These are phyloP conservation scores for Pelargonium nanum DNA, from an alignment of 345 rosid genomes.

Conservation along the genomic window DNA sequence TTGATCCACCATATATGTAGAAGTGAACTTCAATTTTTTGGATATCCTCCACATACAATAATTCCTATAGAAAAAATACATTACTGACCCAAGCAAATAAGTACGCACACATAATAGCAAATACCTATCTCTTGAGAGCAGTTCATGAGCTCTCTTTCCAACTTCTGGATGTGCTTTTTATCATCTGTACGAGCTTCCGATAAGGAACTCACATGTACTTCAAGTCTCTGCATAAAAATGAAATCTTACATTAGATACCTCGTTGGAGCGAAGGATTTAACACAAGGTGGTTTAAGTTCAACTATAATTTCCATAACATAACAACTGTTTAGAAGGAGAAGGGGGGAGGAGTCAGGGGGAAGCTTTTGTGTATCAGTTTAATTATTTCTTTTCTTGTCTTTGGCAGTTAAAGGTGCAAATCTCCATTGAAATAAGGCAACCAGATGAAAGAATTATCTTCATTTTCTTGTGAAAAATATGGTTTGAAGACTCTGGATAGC, in stretches of 20 bases:
- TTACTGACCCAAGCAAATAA: not conserved
- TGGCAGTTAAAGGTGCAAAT: not conserved
- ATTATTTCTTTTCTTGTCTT: too few species aligned
- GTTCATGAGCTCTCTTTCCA: conserved; percentile 68
- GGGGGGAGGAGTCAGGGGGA: not conserved
- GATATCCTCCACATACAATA: too few species aligned
- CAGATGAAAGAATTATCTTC: not conserved
- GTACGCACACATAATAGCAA: conserved; percentile 1
- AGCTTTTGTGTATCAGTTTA: not conserved
- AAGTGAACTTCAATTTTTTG: not conserved
- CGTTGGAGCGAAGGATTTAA: too few species aligned
- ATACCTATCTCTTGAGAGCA: conserved; percentile 83
- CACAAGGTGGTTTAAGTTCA: too few species aligned
- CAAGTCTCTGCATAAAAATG: conserved; percentile 41
- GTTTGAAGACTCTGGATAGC: too few species aligned
- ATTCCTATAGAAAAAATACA: too few species aligned
- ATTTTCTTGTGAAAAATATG: too few species aligned
- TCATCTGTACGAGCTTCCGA: conserved; percentile 53
- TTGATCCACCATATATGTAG: not conserved
- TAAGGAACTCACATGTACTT: conserved; percentile 43
- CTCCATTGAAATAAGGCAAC: not conserved
- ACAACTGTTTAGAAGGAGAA: not conserved
- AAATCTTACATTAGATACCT: conserved; percentile 12
- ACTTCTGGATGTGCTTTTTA: conserved; percentile 32
- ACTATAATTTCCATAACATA: not conserved